Conservation (phyloP, 2,329 filamentous ascomycete genomes). For the Pseudogymnoascus sp. region DNA sequence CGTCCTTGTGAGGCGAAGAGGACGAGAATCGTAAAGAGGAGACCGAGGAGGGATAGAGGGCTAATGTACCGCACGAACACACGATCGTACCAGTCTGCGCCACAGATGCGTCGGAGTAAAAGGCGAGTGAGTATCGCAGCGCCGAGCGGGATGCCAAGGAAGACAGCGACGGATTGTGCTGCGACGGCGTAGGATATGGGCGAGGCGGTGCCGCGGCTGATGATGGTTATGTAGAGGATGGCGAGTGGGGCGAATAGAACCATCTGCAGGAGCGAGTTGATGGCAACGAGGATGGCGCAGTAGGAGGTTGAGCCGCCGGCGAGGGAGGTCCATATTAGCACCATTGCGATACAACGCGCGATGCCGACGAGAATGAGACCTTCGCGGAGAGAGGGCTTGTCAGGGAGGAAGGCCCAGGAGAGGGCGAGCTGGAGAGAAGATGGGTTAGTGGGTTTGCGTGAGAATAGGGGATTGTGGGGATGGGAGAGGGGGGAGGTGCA, state of each 20-base stretch:
- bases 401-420: constrained; percentile 60
- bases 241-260: constrained; percentile 63
- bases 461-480: no score
- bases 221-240: constrained; percentile 57
- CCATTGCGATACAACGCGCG: constrained; percentile 85
- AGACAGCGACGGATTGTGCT: constrained; percentile 34
- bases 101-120: constrained; percentile 43
- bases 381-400: constrained; percentile 47
- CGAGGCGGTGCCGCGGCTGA: constrained; percentile 41
- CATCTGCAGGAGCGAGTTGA: constrained; percentile 70
- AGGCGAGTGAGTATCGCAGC: constrained; percentile 73
- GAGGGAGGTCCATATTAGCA: constrained; percentile 68
- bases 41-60: constrained; percentile 70
- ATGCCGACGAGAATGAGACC: constrained; percentile 77
- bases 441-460: neutral
- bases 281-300: constrained; percentile 69
- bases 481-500: neutral
- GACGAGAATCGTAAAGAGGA: constrained; percentile 80
- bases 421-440: constrained; percentile 39
- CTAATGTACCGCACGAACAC: constrained; percentile 61
- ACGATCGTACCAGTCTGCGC: constrained; percentile 54
- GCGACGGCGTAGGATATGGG: neutral
- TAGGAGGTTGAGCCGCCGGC: constrained; percentile 74
- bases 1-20: constrained; percentile 75
- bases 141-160: constrained; percentile 74